Evolutionary conservation across 345 rosid species (phyloP).

Genomic region (Turritis glabra): DNA sequence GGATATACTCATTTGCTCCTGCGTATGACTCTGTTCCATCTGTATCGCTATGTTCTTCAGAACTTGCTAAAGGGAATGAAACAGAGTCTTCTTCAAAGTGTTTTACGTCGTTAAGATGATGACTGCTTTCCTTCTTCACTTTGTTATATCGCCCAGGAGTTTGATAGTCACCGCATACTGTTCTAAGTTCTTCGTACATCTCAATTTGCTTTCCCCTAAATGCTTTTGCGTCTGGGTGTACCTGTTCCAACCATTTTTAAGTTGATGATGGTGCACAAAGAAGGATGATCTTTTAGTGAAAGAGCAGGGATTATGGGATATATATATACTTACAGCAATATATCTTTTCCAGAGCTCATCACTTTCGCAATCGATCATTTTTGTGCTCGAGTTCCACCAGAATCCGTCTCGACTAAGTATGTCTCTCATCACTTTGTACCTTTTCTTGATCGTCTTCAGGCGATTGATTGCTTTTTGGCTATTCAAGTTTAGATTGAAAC

Average conservation of each 20-base stretch:
- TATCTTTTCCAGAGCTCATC: constrained; percentile 88
- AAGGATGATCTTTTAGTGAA: not conserved
- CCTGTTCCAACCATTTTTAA: constrained; percentile 45
- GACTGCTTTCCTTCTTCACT: constrained; percentile 55
- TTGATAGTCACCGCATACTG: constrained; percentile 83
- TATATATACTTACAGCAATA: constrained; percentile 55
- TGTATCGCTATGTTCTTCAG: constrained; percentile 64
- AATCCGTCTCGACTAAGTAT: constrained; percentile 78
- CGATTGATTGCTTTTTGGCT: constrained; percentile 84
- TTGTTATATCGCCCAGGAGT: constrained; percentile 65
- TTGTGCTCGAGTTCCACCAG: constrained; percentile 69
- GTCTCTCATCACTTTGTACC: constrained; percentile 75
- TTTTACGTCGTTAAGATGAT: constrained; percentile 44
- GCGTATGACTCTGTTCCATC: constrained; percentile 83
- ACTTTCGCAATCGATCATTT: constrained; percentile 65
- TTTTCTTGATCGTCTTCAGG: constrained; percentile 85
- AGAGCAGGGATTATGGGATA: not conserved
- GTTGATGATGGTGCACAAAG: not conserved
- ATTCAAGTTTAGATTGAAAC: constrained; percentile 68
- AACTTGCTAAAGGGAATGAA: constrained; percentile 61
- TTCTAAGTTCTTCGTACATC: constrained; percentile 79
- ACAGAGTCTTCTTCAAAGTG: constrained; percentile 72
- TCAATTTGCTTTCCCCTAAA: constrained; percentile 80
- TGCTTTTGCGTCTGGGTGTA: constrained; percentile 75
- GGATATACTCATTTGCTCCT: constrained; percentile 51